Evolutionary conservation across 2,329 filamentous ascomycete genomes (phyloP), one percentile per base, ranked within the genome.

Genomic region (Zymoseptoria crescenta): DNA sequence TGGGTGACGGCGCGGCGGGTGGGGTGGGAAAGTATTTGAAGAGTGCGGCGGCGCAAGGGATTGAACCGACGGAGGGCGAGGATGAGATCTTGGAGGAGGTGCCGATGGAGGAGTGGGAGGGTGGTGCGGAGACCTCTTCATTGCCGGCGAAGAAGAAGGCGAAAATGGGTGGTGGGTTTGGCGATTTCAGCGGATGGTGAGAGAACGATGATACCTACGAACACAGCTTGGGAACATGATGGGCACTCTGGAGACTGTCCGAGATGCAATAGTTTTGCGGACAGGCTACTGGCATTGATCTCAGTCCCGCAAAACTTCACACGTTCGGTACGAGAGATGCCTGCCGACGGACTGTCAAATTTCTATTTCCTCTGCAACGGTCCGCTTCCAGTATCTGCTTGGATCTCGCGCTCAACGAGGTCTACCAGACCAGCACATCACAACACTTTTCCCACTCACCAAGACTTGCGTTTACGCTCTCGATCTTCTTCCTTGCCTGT

Each of bases 181-280:
- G 93, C 2, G 96, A 96, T 74, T 99, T 99, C 73, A 92, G 96
- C 75, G 83, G 79, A 45, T 99, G 94, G 93, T 96, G 78, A 68
- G 27, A 4, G 28, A 4, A 16, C 10, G 1, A 1, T 7, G 35
- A 45, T 2, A 45, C 35, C 35, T 45, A n/a, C n/a, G 13, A 16
- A 45, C 16, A 6, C n/a, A 45, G 5, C 35, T 16, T n/a, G 13
- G 5, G 4, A 4, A 16, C 7, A 45, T 1, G 10, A 45, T 45
- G 1, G 16, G 7, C 35, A n/a, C 16, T 16, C 7, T 6, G 1
- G 2, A 45, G 16, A n/a, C 35, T 45, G 13, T 16, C 4, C 35
- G 16, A 45, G 35, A 45, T 16, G 13, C 35, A 45, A 16, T 13
- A 45, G 35, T 13, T 6, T 2, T 13, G 35, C n/a, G 13, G 35